Percentiles rank a stretch among this genome's conserved stretches.
These are phyloP conservation scores for Citrus hindsii DNA, from an alignment of 345 rosid species.

Conservation along the genomic window DNA sequence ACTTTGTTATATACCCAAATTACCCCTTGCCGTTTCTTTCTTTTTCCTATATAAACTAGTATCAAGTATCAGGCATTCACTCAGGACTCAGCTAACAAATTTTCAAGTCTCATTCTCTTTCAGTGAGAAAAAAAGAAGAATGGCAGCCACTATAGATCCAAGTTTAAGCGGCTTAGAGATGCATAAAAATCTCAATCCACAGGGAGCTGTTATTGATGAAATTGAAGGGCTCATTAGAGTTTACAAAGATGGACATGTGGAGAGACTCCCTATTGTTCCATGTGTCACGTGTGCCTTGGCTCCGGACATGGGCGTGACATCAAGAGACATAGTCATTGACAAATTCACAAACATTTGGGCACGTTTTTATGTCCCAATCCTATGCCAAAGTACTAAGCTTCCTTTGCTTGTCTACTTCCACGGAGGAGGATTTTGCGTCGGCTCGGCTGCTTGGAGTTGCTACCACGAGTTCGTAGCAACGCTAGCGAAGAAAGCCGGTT, in stretches of 20 bases:
- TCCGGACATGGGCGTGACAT: slow-evolving; percentile 39
- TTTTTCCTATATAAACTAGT: slow-evolving; percentile 3
- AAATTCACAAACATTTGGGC: slow-evolving; percentile 54
- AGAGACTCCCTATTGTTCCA: slow-evolving; percentile 48
- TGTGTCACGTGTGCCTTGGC: slow-evolving; percentile 38
- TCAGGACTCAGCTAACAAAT: background rate
- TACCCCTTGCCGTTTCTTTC: background rate
- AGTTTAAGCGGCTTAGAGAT: slow-evolving; percentile 11
- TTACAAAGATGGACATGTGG: slow-evolving; percentile 65
- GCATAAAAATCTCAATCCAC: slow-evolving; percentile 24
- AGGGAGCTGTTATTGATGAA: slow-evolving; percentile 45
- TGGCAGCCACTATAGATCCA: slow-evolving; percentile 34
- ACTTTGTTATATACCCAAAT: background rate
- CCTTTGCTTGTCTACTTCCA: slow-evolving; percentile 63
- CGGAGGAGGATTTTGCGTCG: slow-evolving; percentile 67
- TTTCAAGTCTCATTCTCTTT: background rate
- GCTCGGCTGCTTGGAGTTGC: slow-evolving; percentile 63
- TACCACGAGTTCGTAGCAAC: slow-evolving; percentile 53
- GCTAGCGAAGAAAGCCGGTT: slow-evolving; percentile 36
- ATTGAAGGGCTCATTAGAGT: slow-evolving; percentile 66
- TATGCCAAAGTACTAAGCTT: slow-evolving; percentile 25
- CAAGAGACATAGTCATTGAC: slow-evolving; percentile 52
- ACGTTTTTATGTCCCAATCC: slow-evolving; percentile 56
- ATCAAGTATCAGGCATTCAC: background rate
- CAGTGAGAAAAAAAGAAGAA: slow-evolving; percentile 11